These are phyloP conservation scores for Neofusicoccum laricinum DNA, from an alignment of 2,329 filamentous ascomycete species.

Conservation along the genomic window DNA sequence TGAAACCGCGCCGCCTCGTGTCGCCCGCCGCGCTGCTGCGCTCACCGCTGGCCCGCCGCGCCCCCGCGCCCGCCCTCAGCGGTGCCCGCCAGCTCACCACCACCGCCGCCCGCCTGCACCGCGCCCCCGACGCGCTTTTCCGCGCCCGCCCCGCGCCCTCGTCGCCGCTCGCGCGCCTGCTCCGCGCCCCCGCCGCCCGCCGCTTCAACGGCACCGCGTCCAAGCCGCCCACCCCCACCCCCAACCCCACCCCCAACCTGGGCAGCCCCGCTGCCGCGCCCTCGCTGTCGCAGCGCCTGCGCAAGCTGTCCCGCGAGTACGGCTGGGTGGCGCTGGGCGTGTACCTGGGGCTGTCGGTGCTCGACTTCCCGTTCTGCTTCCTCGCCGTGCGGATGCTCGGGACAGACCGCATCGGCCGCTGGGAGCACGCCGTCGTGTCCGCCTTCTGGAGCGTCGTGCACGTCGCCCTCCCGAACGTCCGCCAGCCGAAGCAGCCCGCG, in stretches of 20 bases:
- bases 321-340: conserved; percentile 93
- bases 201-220: conserved; percentile 37
- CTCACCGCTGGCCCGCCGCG: conserved; percentile 22
- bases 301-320: conserved; percentile 85
- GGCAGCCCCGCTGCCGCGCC: conserved; percentile 41
- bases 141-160: background rate
- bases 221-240: conserved; percentile 23
- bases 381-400: conserved; percentile 78
- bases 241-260: conserved; percentile 39
- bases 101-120: conserved; percentile 21
- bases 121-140: conserved; percentile 22
- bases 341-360: conserved; percentile 75
- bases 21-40: conserved; percentile 21
- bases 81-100: conserved; percentile 20
- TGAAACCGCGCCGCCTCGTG: conserved; percentile 14
- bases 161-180: conserved; percentile 18
- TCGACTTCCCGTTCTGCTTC: conserved; percentile 97
- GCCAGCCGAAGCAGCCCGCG: conserved; percentile 52
- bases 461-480: conserved; percentile 51
- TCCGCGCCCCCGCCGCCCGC: conserved; percentile 18
- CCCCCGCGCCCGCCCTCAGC: background rate
- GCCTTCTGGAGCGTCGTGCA: conserved; percentile 59
- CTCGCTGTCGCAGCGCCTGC: conserved; percentile 68
- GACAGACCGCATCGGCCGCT: conserved; percentile 77
- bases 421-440: conserved; percentile 66